Evolutionary conservation across 2,329 filamentous ascomycete species (phyloP).

Genomic region (Trichoderma sp.): DNA sequence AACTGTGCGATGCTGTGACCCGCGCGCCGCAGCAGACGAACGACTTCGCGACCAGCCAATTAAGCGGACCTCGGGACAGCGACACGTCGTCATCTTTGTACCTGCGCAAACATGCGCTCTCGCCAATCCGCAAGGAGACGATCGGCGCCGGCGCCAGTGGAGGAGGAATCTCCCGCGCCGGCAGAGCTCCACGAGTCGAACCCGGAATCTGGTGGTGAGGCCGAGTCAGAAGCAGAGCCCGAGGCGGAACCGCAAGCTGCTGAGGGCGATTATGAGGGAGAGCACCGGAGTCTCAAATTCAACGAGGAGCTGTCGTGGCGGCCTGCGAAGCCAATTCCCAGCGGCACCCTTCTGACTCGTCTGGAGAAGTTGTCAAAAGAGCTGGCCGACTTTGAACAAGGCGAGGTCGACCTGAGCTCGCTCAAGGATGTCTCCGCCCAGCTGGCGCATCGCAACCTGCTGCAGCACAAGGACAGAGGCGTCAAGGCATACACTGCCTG

Average conservation of each 20-base stretch:
- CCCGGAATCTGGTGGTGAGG: conserved; percentile 16
- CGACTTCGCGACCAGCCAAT: conserved; percentile 31
- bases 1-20: conserved; percentile 35
- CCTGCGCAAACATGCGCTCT: conserved; percentile 40
- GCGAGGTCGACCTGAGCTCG: conserved; percentile 81
- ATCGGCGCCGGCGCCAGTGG: conserved; percentile 21
- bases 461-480: conserved; percentile 90
- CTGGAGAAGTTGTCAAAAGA: conserved; percentile 82
- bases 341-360: conserved; percentile 78
- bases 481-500: conserved; percentile 87
- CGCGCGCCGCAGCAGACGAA: conserved; percentile 31
- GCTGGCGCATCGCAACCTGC: conserved; percentile 76
- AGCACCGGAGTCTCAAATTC: conserved; percentile 66
- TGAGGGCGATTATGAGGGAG: conserved; percentile 35
- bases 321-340: conserved; percentile 85
- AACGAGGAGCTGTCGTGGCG: conserved; percentile 88
- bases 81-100: conserved; percentile 25
- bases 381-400: conserved; percentile 83
- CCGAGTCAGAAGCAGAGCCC: conserved; percentile 20
- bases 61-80: conserved; percentile 26
- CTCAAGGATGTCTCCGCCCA: conserved; percentile 82
- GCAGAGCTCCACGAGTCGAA: conserved; percentile 14
- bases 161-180: conserved; percentile 17
- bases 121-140: conserved; percentile 42
- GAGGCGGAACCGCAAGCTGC: conserved; percentile 34